Evolutionary conservation across 345 rosid genomes (phyloP), one percentile per base, ranked within the genome.

Genomic region (Melastoma malabathricum): DNA sequence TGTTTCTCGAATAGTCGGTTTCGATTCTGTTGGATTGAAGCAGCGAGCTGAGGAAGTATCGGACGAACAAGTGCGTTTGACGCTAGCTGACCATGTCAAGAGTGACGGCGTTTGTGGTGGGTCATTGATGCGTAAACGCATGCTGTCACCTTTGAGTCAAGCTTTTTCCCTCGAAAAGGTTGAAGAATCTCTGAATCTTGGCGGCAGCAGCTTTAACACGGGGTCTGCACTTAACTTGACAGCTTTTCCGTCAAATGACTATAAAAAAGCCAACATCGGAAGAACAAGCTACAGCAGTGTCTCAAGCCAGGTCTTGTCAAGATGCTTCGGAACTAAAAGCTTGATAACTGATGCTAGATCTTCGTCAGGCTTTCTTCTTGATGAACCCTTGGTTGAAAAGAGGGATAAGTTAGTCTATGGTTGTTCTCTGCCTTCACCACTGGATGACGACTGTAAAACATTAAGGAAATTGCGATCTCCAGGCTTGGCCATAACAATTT

Each of bases 1-100:
- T 69, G 73, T 73, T 51, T 72, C 88, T 54, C 76, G 97, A 67
- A 81, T 83, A 55, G 81, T 89, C 52, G 95, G 95, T 38, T 89
- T 83, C 64, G 83, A 76, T 52, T 76, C 94, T 51, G 59, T 34
- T 3, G 77, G 66, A 60, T 62, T 51, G 41, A 60, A 59, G 15
- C 64, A 54, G 47, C 64, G 59, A 55, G 31, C 52, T 54, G 70
- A 74, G 48, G 72, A 59, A 51, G 53, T 56, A 47, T 65, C 79
- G 58, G 62, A 51, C 50, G 65, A 68, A 56, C 38, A 46, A 56
- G 43, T 50, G 50, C 59, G 15, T 43, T 63, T 73, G 50, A 62
- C 64, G 43, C 50, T 77, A 48, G 20, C 64, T 50, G 61, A 62
- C 62, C 65, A 63, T 3, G 49, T 51, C 13, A 25, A 66, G 61